phyloP scores from a whole-genome alignment of 306 rosid genomes.

The Alnus glutinosa region DNA sequence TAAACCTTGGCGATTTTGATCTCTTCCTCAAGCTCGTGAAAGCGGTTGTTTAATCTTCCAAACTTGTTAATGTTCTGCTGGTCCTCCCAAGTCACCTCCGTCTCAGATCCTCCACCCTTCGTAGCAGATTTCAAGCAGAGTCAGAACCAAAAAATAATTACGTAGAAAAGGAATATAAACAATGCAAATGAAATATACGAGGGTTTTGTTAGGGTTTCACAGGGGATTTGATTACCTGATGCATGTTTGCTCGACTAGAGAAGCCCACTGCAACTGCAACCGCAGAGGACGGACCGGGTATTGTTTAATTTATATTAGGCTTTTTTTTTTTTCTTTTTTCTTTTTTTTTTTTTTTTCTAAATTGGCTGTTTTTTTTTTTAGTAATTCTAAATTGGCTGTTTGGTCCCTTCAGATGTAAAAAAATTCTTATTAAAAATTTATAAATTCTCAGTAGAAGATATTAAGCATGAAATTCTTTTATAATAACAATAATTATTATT shows the following conservation, averaged over 20 bases:
- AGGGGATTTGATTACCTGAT: conserved; percentile 49
- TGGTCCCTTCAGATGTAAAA: too few species aligned
- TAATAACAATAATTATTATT: too few species aligned
- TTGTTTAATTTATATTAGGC: background rate
- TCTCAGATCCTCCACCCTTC: conserved; percentile 82
- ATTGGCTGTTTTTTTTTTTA: too few species aligned
- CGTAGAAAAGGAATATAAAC: background rate
- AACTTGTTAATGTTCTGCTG: conserved; percentile 87
- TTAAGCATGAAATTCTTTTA: too few species aligned
- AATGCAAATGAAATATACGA: background rate
- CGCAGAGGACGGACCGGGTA: background rate
- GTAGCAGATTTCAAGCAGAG: background rate
- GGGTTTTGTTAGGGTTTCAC: conserved; percentile 27
- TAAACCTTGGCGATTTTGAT: conserved; percentile 73
- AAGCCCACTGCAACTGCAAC: background rate
- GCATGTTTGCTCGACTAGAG: conserved; percentile 33
- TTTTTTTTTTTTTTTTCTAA: too few species aligned
- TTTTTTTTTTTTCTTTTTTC: too few species aligned
- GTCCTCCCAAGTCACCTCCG: conserved; percentile 89
- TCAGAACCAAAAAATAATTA: background rate
- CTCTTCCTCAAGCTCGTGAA: conserved; percentile 94
- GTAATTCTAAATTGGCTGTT: too few species aligned
- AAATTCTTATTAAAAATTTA: too few species aligned
- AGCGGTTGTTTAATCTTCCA: conserved; percentile 82
- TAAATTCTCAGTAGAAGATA: too few species aligned